Base-by-base conservation (phyloP, 495 filamentous ascomycete species). In the Oleoguttula mirabilis region DNA sequence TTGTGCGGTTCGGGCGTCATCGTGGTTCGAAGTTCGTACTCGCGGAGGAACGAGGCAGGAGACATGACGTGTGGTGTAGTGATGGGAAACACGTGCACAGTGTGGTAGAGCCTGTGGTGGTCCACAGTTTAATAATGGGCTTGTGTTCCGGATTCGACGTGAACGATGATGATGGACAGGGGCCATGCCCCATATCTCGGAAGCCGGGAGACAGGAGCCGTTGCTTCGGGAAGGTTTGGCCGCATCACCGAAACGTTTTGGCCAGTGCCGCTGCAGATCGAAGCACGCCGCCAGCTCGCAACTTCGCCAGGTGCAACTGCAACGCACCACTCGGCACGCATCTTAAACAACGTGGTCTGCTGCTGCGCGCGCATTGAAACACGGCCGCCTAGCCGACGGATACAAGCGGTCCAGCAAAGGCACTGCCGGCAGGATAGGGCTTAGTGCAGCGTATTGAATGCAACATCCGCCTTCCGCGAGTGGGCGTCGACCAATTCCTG, bases 401-500 rank as follows among this genome's bases (percentile, higher is more conserved):
- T n/a, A 7, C 7, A 28, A 7, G 7, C 25, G n/a, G 25, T n/a
- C n/a, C n/a, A 28, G 25, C n/a, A n/a, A 28, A 28, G 7, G 7
- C 7, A 7, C n/a, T 28, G 25, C 25, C 25, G 25, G 25, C 25
- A 28, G 7, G 7, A 28, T 28, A 28, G 25, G 25, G 25, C 25
- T 28, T 28, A 28, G 25, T 28, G 25, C 25, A 28, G 7, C 7
- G 7, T 7, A 28, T 28, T 28, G 25, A n/a, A n/a, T n/a, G 7
- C 7, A n/a, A 28, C 25, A 28, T n/a, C 25, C 25, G 25, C n/a
- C n/a, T 28, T 28, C 38, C 23, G 38, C 23, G 38, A 41, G 19
- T n/a, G 23, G 23, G 24, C 24, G 27, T 19, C 38, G 16, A 41
- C 38, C 38, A 41, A 30, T 41, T 41, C 38, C 38, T 41, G 16